Base-by-base conservation (phyloP, 805 yeast genomes). In the Saccharomycopsis microspora region DNA sequence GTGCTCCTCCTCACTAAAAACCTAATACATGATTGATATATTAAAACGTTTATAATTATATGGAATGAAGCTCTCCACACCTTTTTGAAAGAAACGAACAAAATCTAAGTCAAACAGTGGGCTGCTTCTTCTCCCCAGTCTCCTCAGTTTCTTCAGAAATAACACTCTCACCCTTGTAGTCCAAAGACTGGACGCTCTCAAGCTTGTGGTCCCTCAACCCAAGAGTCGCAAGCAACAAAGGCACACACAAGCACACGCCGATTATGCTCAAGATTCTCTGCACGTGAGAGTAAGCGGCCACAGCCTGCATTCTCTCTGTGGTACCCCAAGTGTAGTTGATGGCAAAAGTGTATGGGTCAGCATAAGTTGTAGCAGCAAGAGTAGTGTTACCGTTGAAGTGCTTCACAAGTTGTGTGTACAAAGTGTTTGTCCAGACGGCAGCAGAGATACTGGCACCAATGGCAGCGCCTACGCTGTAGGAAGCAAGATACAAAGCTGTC, bases 361-460 rank as follows among this genome's bases (percentile, higher is more conserved):
- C 67, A 55, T 76, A 78, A 4, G 78, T 78, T 3, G 47, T 44
- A 0, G 64, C 56, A 7, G 69, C 63, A 43, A 61, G 54, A 5
- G 58, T 51, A 2, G 61, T 39, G 59, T 57, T 7, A 73, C 52
- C 9, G 19, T 32, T 34, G 36, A 34, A 34, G 10, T 34, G 56
- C 42, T 65, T 61, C 33, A 56, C 48, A 43, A 78, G 61, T 55
- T 69, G 58, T 28, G 58, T 56, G 58, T 76, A 82, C 56, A 82
- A 64, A 11, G 68, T 58, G 54, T 79, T 76, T 9, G 84, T 75
- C 86, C 86, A 82, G 40, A 82, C 69, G 32, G 86, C 85, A 54
- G 86, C 87, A 27, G 85, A 71, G 29, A 82, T 72, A 29, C 82
- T 63, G 33, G 72, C 62, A 28, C 88, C 88, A 44, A 81, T 55